Conservation (phyloP, 257 asterid species). For the Sherardia arvensis region DNA sequence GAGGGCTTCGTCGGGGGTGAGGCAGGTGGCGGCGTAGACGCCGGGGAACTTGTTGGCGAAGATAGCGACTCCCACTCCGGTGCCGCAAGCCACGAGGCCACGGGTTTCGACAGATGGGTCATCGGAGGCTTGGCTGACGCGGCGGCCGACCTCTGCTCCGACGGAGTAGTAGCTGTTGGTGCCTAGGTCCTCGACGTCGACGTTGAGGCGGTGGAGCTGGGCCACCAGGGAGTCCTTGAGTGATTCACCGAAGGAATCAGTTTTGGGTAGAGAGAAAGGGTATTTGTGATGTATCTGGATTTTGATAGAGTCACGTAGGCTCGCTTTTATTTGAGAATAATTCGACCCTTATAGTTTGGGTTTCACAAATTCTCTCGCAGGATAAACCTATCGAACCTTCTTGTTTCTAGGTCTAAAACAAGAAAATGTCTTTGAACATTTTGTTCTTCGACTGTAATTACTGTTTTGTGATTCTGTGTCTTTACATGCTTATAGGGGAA, state of each 20-base stretch:
- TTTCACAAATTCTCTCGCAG: too few relatives aligned
- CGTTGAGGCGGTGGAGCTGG: constrained; percentile 48
- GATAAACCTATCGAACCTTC: too few relatives aligned
- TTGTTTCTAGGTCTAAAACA: too few relatives aligned
- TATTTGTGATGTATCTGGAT: too few relatives aligned
- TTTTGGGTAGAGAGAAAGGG: too few relatives aligned
- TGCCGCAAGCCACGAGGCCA: constrained; percentile 80
- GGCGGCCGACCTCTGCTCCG: constrained; percentile 74
- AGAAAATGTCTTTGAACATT: too few relatives aligned
- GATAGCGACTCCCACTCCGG: constrained; percentile 80
- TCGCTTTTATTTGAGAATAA: too few relatives aligned
- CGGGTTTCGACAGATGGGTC: constrained; percentile 41
- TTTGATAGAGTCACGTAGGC: too few relatives aligned
- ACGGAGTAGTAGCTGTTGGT: constrained; percentile 62
- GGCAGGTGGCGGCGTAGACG: constrained; percentile 77
- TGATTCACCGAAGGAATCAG: constrained; percentile 61
- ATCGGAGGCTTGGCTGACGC: constrained; percentile 47
- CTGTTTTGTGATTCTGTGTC: too few relatives aligned
- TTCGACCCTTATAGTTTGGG: too few relatives aligned
- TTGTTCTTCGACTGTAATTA: too few relatives aligned
- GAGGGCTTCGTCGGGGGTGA: constrained; percentile 51
- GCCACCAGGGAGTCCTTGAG: constrained; percentile 49
- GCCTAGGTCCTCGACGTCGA: constrained; percentile 73
- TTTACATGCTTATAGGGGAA: too few relatives aligned
- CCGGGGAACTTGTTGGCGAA: constrained; percentile 90